These are phyloP conservation scores for Blastocystis sp. DNA, from an alignment of 352 stramenopile species.

Conservation along the genomic window DNA sequence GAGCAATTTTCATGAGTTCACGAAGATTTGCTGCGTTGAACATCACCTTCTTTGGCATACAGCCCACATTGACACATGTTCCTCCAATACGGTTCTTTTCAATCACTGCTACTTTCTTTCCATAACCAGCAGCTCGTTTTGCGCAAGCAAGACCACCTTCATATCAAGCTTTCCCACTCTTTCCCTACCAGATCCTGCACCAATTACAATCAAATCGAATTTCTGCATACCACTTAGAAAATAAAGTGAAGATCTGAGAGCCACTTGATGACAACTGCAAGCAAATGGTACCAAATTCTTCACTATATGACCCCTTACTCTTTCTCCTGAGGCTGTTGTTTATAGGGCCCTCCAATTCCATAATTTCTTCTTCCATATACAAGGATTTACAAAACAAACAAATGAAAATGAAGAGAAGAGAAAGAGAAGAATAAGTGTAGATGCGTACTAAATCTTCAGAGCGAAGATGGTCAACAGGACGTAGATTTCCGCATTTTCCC, in stretches of 20 bases:
- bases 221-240: no score
- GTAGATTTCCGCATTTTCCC: neutral
- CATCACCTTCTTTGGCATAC: constrained; percentile 98
- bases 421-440: neutral
- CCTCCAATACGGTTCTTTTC: constrained; percentile 85
- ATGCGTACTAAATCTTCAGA: neutral
- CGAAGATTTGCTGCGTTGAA: constrained; percentile 83
- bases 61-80: constrained; percentile 97
- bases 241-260: no score
- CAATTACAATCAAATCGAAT: constrained; percentile 21
- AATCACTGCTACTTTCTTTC: constrained; percentile 89
- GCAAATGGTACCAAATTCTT: no score
- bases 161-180: neutral
- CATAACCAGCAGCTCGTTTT: constrained; percentile 84
- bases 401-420: neutral
- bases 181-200: constrained; percentile 15
- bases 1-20: constrained; percentile 76
- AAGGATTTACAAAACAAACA: neutral
- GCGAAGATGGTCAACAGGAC: constrained; percentile 14
- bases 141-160: constrained; percentile 85
- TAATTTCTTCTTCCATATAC: neutral
- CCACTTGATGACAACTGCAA: no score
- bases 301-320: no score
- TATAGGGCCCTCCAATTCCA: neutral
- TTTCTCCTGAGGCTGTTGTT: no score